These are phyloP conservation scores for Cytospora schulzeri DNA, from an alignment of 2,329 filamentous ascomycete genomes.

Conservation along the genomic window DNA sequence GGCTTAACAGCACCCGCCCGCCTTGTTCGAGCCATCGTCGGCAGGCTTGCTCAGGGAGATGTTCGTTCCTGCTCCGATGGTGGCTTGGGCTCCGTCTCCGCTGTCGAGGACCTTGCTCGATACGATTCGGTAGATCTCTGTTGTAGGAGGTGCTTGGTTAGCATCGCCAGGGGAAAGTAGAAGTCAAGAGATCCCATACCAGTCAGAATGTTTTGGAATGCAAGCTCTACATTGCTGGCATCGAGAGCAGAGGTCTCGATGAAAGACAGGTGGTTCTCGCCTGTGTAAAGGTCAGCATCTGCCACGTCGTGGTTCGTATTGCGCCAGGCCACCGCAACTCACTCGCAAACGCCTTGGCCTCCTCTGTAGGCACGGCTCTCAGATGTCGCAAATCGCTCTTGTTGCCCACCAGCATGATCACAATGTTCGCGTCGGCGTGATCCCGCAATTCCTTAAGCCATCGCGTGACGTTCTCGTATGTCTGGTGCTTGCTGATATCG, in stretches of 20 bases:
- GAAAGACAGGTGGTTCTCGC: constrained; percentile 97
- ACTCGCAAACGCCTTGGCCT: constrained; percentile 98
- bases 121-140: constrained; percentile 99
- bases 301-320: neutral
- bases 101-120: constrained; percentile 96
- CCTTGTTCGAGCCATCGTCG: constrained; percentile 74
- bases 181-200: constrained; percentile 58
- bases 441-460: constrained; percentile 99
- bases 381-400: constrained; percentile 99
- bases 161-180: constrained; percentile 10
- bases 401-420: constrained; percentile 99
- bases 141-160: constrained; percentile 20
- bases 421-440: constrained; percentile 97
- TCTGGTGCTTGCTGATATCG: constrained; percentile 99
- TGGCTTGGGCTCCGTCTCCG: constrained; percentile 78
- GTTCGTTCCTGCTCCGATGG: constrained; percentile 77
- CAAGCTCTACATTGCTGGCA: constrained; percentile 97
- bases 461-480: constrained; percentile 97
- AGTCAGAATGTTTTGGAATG: constrained; percentile 99
- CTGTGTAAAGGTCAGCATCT: constrained; percentile 50
- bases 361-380: constrained; percentile 93
- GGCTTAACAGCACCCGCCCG: constrained; percentile 77
- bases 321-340: constrained; percentile 29
- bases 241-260: constrained; percentile 99
- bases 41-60: constrained; percentile 86